phyloP scores from a whole-genome alignment of 306 rosid species.

The Acacia acuminata region DNA sequence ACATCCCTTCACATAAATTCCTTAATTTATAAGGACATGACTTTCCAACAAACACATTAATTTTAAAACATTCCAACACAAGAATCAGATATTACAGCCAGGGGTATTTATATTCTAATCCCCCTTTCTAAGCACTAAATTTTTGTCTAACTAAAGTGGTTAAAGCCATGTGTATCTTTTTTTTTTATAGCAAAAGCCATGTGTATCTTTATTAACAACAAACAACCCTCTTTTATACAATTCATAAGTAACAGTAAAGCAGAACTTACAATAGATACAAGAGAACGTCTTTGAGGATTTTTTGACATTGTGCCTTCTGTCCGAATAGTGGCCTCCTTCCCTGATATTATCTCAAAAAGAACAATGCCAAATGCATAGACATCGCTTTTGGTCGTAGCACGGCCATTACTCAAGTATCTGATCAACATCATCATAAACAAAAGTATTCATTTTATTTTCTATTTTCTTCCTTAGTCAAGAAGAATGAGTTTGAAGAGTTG shows the following conservation, averaged over 20 bases:
- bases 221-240: no score
- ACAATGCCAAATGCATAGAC: conserved; percentile 95
- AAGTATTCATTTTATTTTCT: background rate
- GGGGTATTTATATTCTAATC: no score
- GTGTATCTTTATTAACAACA: no score
- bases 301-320: conserved; percentile 67
- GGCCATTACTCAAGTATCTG: conserved; percentile 95
- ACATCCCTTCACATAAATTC: no score
- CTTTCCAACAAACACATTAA: no score
- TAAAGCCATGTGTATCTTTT: no score
- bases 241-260: background rate
- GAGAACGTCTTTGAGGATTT: conserved; percentile 85
- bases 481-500: conserved; percentile 19
- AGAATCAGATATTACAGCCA: no score
- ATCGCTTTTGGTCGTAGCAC: conserved; percentile 88
- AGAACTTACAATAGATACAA: conserved; percentile 85
- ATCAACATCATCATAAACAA: background rate
- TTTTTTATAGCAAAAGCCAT: no score
- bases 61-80: no score
- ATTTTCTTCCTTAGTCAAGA: background rate
- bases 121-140: no score
- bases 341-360: conserved; percentile 85
- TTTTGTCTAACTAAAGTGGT: no score
- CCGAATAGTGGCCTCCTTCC: conserved; percentile 85
- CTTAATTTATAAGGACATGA: no score